Evolutionary conservation across 176 grass and related monocot genomes (phyloP).

Genomic region (Calamus simplicifolius): DNA sequence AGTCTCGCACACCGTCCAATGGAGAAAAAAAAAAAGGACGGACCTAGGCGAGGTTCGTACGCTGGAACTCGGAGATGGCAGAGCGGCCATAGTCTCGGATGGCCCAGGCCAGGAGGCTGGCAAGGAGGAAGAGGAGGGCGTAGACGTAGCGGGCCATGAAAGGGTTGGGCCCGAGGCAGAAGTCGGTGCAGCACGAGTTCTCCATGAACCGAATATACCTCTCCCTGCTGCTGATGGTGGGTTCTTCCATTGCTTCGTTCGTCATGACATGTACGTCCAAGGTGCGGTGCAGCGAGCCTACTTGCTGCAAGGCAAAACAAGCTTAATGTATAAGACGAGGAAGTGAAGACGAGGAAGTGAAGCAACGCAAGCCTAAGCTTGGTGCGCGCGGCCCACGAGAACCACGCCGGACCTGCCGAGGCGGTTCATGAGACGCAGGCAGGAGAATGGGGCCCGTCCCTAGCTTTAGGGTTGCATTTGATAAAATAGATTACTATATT

Average conservation of each 20-base stretch:
- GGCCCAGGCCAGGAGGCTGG: constrained; percentile 88
- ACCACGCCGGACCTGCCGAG: no score
- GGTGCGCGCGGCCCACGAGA: no score
- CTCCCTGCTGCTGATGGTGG: constrained; percentile 15
- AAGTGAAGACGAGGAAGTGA: no score
- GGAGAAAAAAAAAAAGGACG: neutral
- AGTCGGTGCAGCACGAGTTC: constrained; percentile 52
- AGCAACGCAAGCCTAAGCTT: no score
- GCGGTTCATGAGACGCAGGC: no score
- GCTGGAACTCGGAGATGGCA: constrained; percentile 52
- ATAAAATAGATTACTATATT: no score
- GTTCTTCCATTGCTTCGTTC: constrained; percentile 20
- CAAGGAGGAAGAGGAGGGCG: constrained; percentile 75
- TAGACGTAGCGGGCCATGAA: constrained; percentile 78
- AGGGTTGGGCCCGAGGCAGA: constrained; percentile 51
- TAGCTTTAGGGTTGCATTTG: no score
- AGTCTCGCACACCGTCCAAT: no score
- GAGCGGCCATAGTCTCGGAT: constrained; percentile 76
- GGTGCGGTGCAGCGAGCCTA: neutral
- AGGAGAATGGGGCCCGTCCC: no score
- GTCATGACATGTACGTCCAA: neutral
- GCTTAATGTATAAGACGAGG: neutral
- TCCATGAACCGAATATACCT: constrained; percentile 33
- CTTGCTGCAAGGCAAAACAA: neutral
- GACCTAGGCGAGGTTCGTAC: constrained; percentile 4